A percentile compares a stretch with the other conserved stretches of the same genome.
These are phyloP conservation scores for Mortierella sp. DNA, from an alignment of 371 early-diverging fungal species.

Conservation along the genomic window DNA sequence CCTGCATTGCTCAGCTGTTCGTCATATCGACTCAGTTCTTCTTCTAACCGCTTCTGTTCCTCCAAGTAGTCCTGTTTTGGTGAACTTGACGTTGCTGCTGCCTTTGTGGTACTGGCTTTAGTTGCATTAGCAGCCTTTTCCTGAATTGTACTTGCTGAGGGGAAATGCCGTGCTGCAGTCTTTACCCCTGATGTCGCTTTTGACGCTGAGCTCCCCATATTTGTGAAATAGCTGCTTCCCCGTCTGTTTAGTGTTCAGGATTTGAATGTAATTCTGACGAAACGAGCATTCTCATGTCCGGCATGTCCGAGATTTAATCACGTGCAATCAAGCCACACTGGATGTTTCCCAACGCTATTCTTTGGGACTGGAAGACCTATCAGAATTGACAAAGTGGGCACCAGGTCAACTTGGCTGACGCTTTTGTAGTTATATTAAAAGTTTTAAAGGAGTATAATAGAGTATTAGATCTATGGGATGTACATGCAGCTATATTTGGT, in stretches of 20 bases:
- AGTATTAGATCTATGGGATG: background rate
- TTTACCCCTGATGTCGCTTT: slow-evolving; percentile 44
- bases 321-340: background rate
- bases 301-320: background rate
- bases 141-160: slow-evolving; percentile 35
- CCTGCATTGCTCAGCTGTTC: slow-evolving; percentile 26
- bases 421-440: slow-evolving; percentile 52
- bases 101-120: background rate
- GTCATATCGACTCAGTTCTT: slow-evolving; percentile 40
- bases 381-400: slow-evolving; percentile 87
- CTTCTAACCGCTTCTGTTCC: slow-evolving; percentile 37
- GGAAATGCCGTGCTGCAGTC: slow-evolving; percentile 49
- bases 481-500: background rate
- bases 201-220: slow-evolving; percentile 50
- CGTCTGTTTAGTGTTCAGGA: background rate
- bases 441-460: background rate
- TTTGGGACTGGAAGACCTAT: slow-evolving; percentile 92
- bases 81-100: slow-evolving; percentile 18
- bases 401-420: slow-evolving; percentile 90
- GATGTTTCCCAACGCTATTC: slow-evolving; percentile 84
- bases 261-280: background rate
- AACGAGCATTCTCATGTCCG: background rate
- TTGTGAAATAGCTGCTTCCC: background rate
- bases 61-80: slow-evolving; percentile 46
- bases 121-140: slow-evolving; percentile 30